phyloP scores from a whole-genome alignment of 176 grass and related monocot genomes.

The Rhynchospora pubera region DNA sequence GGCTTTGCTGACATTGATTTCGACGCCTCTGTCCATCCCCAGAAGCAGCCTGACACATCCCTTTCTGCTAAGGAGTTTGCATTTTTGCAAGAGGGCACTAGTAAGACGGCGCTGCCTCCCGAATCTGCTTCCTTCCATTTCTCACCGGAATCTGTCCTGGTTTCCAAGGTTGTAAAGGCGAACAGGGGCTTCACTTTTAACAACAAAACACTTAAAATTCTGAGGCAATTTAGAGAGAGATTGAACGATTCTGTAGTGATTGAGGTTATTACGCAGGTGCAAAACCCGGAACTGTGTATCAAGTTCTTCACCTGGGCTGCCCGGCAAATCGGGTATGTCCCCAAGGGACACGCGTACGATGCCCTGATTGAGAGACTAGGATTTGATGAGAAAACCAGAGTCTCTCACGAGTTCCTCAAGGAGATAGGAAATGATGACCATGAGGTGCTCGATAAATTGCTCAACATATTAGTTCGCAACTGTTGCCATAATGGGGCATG shows the following conservation, averaged over 20 bases:
- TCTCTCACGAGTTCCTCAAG: constrained; percentile 46
- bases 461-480: constrained; percentile 71
- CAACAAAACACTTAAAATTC: constrained; percentile 43
- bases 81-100: constrained; percentile 41
- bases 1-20: constrained; percentile 33
- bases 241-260: constrained; percentile 53
- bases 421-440: constrained; percentile 79
- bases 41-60: constrained; percentile 27
- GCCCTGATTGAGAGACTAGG: constrained; percentile 44
- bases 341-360: constrained; percentile 53
- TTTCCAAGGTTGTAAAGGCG: constrained; percentile 63
- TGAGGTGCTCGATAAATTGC: constrained; percentile 73
- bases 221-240: constrained; percentile 58
- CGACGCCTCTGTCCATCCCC: constrained; percentile 6
- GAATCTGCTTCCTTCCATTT: constrained; percentile 11
- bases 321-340: constrained; percentile 77
- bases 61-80: constrained; percentile 52
- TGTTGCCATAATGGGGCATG: constrained; percentile 58
- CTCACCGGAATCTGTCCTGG: constrained; percentile 52
- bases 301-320: constrained; percentile 93
- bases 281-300: constrained; percentile 49
- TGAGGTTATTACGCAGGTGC: constrained; percentile 46
- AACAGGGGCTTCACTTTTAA: constrained; percentile 31
- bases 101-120: not conserved
- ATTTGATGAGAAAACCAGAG: constrained; percentile 50